Percentiles rank a stretch among this genome's conserved stretches.
Conservation (phyloP, 2,329 filamentous ascomycete species). For the Hypoxylon sp. region DNA sequence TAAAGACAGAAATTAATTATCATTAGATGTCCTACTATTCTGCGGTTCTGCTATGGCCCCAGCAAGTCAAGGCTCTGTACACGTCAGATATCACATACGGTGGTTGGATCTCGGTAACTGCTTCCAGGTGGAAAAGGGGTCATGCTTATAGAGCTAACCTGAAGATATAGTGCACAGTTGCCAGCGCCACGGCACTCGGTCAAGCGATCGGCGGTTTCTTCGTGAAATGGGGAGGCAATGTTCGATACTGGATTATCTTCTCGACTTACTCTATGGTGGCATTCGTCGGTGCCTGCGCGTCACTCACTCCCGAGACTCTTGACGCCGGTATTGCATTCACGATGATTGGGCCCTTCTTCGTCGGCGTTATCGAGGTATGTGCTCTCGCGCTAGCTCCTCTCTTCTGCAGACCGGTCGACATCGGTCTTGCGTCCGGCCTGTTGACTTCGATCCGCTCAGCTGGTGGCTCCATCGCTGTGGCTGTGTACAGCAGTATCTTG, state of each 20-base stretch:
- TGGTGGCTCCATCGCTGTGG: slow-evolving; percentile 56
- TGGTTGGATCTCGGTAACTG: slow-evolving; percentile 55
- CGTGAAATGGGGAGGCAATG: slow-evolving; percentile 55
- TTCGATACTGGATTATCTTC: slow-evolving; percentile 57
- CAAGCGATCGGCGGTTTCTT: slow-evolving; percentile 55
- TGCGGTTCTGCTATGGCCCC: slow-evolving; percentile 57
- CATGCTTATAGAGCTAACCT: slow-evolving; percentile 21
- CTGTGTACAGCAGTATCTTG: slow-evolving; percentile 59
- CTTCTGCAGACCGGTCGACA: slow-evolving; percentile 58
- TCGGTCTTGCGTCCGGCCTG: slow-evolving; percentile 59
- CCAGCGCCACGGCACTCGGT: slow-evolving; percentile 55
- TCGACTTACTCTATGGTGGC: slow-evolving; percentile 57
- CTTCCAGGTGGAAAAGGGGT: background rate
- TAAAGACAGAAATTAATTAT: slow-evolving; percentile 11
- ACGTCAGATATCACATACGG: slow-evolving; percentile 55
- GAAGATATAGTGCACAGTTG: slow-evolving; percentile 53
- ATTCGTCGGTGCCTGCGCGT: slow-evolving; percentile 55
- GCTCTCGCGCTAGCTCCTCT: slow-evolving; percentile 56
- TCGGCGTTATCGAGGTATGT: slow-evolving; percentile 56
- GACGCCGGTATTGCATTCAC: slow-evolving; percentile 55
- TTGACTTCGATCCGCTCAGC: slow-evolving; percentile 59
- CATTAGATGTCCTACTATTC: slow-evolving; percentile 54
- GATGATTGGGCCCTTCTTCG: slow-evolving; percentile 57
- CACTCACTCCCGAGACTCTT: slow-evolving; percentile 54
- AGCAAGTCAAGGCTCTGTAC: slow-evolving; percentile 56